A percentile compares a stretch with the other conserved stretches of the same genome.
Conservation (phyloP, 2,329 filamentous ascomycete species). For the Stenocarpella maydis region DNA sequence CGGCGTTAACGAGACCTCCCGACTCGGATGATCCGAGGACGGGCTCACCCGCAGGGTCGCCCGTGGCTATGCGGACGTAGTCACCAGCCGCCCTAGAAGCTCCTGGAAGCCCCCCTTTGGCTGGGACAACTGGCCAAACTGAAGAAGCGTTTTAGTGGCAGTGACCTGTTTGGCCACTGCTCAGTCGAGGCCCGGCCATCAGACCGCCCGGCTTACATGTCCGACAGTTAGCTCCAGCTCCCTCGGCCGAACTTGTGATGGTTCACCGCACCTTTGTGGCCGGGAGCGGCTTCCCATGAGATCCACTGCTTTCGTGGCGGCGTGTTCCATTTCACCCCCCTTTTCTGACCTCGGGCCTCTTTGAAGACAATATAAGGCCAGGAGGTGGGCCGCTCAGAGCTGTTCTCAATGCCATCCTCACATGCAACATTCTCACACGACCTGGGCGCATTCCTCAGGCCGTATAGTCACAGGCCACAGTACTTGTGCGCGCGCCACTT, state of each 20-base stretch:
- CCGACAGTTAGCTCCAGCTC: conserved; percentile 24
- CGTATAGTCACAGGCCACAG: too few relatives aligned
- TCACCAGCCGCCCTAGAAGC: too few relatives aligned
- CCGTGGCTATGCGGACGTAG: too few relatives aligned
- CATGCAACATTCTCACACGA: neutral
- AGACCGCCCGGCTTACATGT: conserved; percentile 8
- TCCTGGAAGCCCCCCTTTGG: neutral
- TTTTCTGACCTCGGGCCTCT: neutral
- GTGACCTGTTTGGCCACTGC: neutral
- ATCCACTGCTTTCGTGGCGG: neutral
- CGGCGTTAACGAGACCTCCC: too few relatives aligned
- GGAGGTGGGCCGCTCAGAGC: neutral
- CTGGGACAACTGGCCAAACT: neutral
- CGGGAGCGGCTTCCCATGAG: neutral
- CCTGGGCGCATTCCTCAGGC: neutral
- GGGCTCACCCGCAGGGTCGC: neutral
- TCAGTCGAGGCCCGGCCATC: neutral
- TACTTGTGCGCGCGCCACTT: neutral
- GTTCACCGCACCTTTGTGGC: conserved; percentile 4
- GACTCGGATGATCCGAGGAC: too few relatives aligned
- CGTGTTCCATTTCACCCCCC: neutral
- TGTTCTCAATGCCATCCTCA: neutral
- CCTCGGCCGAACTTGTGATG: conserved; percentile 19
- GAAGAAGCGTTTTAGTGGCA: neutral
- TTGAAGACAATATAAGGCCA: neutral